A percentile compares a stretch with the other conserved stretches of the same genome.
Evolutionary conservation across 2,329 filamentous ascomycete genomes (phyloP).

Genomic region (Aspergillus sp.): DNA sequence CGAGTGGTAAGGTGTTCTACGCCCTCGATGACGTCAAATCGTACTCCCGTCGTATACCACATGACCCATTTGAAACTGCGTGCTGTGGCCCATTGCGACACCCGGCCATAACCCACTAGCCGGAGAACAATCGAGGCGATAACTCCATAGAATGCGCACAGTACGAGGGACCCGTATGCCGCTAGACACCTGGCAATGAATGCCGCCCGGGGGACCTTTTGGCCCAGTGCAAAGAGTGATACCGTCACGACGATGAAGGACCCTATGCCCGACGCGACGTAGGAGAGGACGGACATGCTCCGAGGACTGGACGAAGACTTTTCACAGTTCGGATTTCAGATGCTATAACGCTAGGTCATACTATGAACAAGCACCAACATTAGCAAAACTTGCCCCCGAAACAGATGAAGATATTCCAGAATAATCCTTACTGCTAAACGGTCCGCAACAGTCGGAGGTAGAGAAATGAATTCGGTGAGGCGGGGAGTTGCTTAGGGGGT

Average conservation of each 20-base stretch:
- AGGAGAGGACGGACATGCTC: conserved; percentile 55
- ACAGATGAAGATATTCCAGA: background rate
- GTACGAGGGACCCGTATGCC: conserved; percentile 37
- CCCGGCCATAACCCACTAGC: conserved; percentile 60
- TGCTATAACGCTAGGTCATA: background rate
- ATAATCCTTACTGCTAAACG: background rate
- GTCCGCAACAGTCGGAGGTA: background rate
- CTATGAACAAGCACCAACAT: background rate
- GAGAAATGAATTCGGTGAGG: background rate
- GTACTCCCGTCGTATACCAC: conserved; percentile 64
- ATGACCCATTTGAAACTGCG: conserved; percentile 74
- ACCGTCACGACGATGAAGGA: conserved; percentile 55
- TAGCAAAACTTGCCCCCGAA: no score
- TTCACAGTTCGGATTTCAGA: background rate
- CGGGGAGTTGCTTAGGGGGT: background rate
- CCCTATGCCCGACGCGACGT: conserved; percentile 52
- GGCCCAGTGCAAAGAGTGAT: conserved; percentile 37
- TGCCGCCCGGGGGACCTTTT: conserved; percentile 36
- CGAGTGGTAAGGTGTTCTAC: conserved; percentile 56
- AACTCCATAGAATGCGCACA: conserved; percentile 63
- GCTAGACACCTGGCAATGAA: conserved; percentile 41
- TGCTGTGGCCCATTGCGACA: conserved; percentile 77
- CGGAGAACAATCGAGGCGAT: conserved; percentile 64
- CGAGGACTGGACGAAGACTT: background rate
- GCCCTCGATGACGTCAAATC: conserved; percentile 64